A percentile compares a stretch with the other conserved stretches of the same genome.
These are phyloP conservation scores for Leucoagaricus sp. DNA, from an alignment of 1,284 basidiomycete genomes.

Conservation along the genomic window DNA sequence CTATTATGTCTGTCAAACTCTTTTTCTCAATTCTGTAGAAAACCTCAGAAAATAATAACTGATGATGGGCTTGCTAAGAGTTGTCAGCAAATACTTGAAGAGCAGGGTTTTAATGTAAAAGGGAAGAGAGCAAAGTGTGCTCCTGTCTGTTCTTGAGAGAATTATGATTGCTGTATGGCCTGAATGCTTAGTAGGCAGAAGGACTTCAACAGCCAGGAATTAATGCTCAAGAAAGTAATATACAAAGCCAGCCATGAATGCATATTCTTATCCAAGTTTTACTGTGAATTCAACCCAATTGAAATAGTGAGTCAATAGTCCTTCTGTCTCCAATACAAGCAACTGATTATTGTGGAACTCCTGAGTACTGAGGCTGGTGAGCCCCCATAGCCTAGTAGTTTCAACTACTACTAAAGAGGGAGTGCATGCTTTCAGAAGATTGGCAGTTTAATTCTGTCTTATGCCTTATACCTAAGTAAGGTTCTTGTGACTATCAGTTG, in stretches of 20 bases:
- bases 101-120: conserved; percentile 31
- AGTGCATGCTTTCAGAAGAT: too few species aligned
- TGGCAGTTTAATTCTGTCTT: too few species aligned
- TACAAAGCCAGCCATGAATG: conserved; percentile 10
- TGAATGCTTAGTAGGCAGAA: conserved; percentile 11
- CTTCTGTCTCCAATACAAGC: neutral
- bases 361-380: conserved; percentile 11
- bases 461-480: too few species aligned
- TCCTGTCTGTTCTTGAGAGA: conserved; percentile 15
- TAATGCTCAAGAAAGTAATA: conserved; percentile 8
- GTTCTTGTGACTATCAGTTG: too few species aligned
- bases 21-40: conserved; percentile 19
- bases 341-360: neutral
- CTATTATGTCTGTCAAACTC: conserved; percentile 35
- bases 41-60: conserved; percentile 32
- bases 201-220: conserved; percentile 12
- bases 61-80: conserved; percentile 32
- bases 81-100: conserved; percentile 31
- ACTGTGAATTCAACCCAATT: conserved; percentile 24
- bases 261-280: conserved; percentile 15
- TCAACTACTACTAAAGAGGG: too few species aligned
- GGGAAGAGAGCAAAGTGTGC: conserved; percentile 11
- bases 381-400: too few species aligned
- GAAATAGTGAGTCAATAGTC: conserved; percentile 20
- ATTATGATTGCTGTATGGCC: conserved; percentile 25